Evolutionary conservation across 2,329 filamentous ascomycete species (phyloP), one percentile per base, ranked within the genome.

Genomic region (Balansia obtecta): DNA sequence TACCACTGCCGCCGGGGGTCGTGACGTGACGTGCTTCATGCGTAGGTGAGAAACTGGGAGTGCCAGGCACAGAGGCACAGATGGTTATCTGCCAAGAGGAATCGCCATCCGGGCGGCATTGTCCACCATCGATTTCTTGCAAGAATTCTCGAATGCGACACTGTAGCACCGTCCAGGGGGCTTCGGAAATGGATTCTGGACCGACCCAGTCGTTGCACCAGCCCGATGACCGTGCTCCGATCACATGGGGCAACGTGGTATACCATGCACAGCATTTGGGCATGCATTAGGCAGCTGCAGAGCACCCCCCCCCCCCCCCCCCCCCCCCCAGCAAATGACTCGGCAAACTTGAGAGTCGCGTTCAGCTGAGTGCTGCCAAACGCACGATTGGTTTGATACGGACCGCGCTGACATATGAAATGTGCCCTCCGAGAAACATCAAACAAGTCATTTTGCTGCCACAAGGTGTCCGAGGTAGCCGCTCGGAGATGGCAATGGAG

Each of bases 221-320:
- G 20, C 33, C 32, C 10, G 45, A 39, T 11, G 43, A 16, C 39
- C 45, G 45, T 50, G 49, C 27, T 42, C 41, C 45, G 51, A 48
- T 48, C 20, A 45, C 43, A 45, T n/a, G 42, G 42, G 48, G 18
- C 12, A 10, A 22, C 3, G 13, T 37, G 7, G 34, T 27, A 34
- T 11, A 40, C n/a, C 16, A 32, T 49, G 48, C 50, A 50, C 45
- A 49, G 45, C 48, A 50, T 47, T 33, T 47, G 22, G 41, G 42
- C 52, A 9, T 53, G 53, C 51, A 54, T 52, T 30, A 38, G 46
- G 53, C 48, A 46, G 49, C 45, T 51, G 48, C 47, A 32, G 13
- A 46, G 30, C 30, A 40, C 48, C 27, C n/a, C n/a, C n/a, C n/a
- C n/a, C n/a, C n/a, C n/a, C n/a, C n/a, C n/a, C n/a, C n/a, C n/a